A percentile compares a stretch with the other conserved stretches of the same genome.
Conservation (phyloP, 208 protist species). For the Acanthamoeba castellanii region DNA sequence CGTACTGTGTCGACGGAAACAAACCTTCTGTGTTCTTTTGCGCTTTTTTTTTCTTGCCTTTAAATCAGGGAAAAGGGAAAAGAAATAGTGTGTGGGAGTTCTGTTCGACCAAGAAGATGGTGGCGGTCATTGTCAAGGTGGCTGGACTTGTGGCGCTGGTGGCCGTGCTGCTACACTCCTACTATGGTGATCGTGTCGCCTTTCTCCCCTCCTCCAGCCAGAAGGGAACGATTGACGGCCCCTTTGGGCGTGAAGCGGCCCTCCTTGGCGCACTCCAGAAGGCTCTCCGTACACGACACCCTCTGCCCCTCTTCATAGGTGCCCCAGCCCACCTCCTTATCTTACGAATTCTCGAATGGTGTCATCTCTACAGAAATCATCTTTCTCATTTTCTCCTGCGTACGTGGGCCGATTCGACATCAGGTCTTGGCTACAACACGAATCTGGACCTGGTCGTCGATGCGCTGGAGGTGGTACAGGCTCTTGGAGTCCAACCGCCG, state of each 20-base stretch:
- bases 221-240: background rate
- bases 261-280: background rate
- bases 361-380: background rate
- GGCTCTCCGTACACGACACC: background rate
- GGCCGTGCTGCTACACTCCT: background rate
- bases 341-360: too few relatives aligned
- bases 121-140: background rate
- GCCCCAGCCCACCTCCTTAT: background rate
- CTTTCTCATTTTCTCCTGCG: background rate
- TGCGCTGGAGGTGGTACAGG: constrained; percentile 20
- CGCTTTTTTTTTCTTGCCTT: too few relatives aligned
- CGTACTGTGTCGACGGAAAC: too few relatives aligned
- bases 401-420: too few relatives aligned
- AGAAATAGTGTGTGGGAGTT: too few relatives aligned
- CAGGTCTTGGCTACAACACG: constrained; percentile 69
- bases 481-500: background rate
- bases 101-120: too few relatives aligned
- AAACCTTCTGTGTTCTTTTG: too few relatives aligned
- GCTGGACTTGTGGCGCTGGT: background rate
- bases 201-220: background rate
- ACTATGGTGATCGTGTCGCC: background rate
- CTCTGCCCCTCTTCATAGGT: background rate
- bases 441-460: constrained; percentile 67
- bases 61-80: too few relatives aligned
- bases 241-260: background rate